Evolutionary conservation across 176 grass and related monocot genomes (phyloP).

Genomic region (Microstegium vimineum): DNA sequence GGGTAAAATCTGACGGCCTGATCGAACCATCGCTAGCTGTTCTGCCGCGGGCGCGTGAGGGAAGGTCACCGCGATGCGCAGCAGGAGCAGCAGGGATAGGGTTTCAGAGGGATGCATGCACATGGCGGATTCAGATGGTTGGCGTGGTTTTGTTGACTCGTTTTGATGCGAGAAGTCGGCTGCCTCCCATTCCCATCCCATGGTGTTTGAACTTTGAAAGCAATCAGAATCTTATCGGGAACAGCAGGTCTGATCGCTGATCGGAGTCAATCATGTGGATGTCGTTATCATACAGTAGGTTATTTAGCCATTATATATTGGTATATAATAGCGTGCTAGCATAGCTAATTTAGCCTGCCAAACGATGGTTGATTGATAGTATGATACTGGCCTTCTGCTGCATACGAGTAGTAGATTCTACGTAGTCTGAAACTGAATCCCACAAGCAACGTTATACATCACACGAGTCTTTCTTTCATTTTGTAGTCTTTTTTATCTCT

Average conservation of each 20-base stretch:
- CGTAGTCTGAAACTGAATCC: not conserved
- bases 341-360: not conserved
- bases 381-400: not conserved
- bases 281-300: not conserved
- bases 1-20: not conserved
- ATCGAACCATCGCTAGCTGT: not conserved
- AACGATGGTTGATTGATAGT: not conserved
- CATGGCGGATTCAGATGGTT: not conserved
- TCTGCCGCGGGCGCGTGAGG: not conserved
- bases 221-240: not conserved
- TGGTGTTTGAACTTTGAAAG: not conserved
- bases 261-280: slow-evolving; percentile 4
- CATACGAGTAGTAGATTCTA: not conserved
- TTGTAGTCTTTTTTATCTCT: no score
- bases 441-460: not conserved
- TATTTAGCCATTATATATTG: not conserved
- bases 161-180: not conserved
- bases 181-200: not conserved
- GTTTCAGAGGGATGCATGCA: not conserved
- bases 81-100: not conserved
- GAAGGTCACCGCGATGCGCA: not conserved
- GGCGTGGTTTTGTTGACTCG: not conserved
- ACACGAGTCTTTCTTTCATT: not conserved
- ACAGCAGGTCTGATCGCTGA: not conserved
- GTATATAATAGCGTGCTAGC: not conserved